Conservation (phyloP, 75 land plant species). For the Sequoiadendron giganteum region DNA sequence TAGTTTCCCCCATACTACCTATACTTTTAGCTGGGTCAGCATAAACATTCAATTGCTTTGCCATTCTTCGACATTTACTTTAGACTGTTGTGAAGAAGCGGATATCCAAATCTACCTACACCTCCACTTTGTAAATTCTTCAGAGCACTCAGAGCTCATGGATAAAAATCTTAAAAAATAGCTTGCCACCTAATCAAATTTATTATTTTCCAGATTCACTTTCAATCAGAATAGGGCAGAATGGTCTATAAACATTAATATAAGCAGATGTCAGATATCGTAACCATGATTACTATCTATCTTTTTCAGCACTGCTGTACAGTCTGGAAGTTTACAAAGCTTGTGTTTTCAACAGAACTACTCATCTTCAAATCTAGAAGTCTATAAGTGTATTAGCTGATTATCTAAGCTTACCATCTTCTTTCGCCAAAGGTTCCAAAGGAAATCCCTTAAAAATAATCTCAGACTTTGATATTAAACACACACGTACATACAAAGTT, state of each 20-base stretch:
- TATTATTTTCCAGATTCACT: neutral
- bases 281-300: neutral
- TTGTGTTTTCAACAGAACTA: neutral
- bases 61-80: neutral
- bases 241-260: neutral
- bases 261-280: neutral
- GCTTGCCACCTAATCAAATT: neutral
- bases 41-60: neutral
- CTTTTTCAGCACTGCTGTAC: neutral
- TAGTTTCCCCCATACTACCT: neutral
- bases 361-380: neutral
- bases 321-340: neutral
- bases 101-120: neutral
- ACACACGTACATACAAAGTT: neutral
- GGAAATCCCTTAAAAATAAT: no score
- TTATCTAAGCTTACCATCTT: neutral
- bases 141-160: neutral
- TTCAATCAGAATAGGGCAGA: neutral
- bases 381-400: neutral
- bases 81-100: neutral
- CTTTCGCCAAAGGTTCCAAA: neutral
- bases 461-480: neutral
- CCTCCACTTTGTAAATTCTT: neutral
- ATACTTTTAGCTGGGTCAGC: neutral
- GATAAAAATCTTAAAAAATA: neutral